Base-by-base conservation (phyloP, 139 green algal genomes). In the Volvox reticuliferus region DNA sequence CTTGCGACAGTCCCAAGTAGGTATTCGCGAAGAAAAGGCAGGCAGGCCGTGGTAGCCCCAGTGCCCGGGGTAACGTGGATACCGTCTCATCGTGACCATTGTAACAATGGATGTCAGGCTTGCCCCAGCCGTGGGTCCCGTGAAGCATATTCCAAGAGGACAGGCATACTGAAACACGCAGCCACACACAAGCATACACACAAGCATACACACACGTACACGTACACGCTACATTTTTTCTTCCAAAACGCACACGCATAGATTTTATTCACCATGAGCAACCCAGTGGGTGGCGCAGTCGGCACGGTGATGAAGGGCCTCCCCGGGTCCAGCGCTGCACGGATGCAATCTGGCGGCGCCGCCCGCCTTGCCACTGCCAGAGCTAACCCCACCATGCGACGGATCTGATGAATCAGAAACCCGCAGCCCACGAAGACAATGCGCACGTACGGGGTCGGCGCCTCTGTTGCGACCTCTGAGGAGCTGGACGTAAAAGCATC, bases 321-420 rank as follows among this genome's bases (percentile, higher is more conserved):
- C 6, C 5, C 50, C 2, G 73, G 71, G 50, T 90, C 69, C 86
- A 90, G 73, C 18, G 86, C 86, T 1, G 86, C 50, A 12, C 86
- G 71, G 19, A 90, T 90, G 71, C 50, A 75, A 32, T 83, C 86
- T 12, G 71, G 86, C 30, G 86, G 86, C 36, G 86, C 86, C 24
- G 86, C 32, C 36, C 55, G 24, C 1, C 86, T 73, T 1, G 86
- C 86, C 50, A 90, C 86, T 55, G 86, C 86, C 73, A 90, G 86
- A 37, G 73, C 50, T 19, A 90, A 75, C 13, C 86, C 73, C 50
- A 90, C 86, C 86, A 83, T 90, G 20, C 86, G 73, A 1, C 86
- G 86, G 71, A 90, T 90, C 86, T 90, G 86, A 69, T 90, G 86
- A 69, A 90, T 90, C 30, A 90, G 86, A 20, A 90, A 90, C n/a